Percentiles rank a stretch among this genome's conserved stretches.
Conservation (phyloP, 192 early-diverging fungal genomes). For the Kappamyces sp. region DNA sequence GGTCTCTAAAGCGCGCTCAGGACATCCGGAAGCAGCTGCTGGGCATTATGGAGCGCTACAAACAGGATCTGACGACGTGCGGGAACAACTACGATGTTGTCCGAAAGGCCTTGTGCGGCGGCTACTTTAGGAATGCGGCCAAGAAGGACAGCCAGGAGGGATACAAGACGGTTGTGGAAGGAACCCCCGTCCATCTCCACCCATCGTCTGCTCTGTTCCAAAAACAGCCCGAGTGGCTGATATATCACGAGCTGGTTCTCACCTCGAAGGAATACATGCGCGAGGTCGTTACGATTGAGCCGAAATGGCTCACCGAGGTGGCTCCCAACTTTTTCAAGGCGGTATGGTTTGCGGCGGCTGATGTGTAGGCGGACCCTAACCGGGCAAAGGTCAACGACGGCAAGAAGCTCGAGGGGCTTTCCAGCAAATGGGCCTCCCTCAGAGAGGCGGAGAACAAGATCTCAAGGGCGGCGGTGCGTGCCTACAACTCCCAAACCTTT, state of each 20-base stretch:
- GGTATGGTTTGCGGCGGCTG: conserved; percentile 6
- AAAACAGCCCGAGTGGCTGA: conserved; percentile 92
- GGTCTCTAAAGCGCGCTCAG: conserved; percentile 87
- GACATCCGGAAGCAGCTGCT: conserved; percentile 95
- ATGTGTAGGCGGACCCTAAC: conserved; percentile 72
- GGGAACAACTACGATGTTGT: conserved; percentile 91
- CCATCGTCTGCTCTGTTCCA: conserved; percentile 95
- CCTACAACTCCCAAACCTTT: too few relatives aligned
- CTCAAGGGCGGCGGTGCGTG: too few relatives aligned
- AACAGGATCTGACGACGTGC: conserved; percentile 92
- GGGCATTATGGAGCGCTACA: conserved; percentile 85
- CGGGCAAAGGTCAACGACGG: conserved; percentile 36
- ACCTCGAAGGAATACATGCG: conserved; percentile 92
- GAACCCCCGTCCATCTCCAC: conserved; percentile 96
- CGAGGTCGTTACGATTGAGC: conserved; percentile 81
- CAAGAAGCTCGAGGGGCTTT: too few relatives aligned
- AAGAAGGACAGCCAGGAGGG: conserved; percentile 99
- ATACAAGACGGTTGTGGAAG: conserved; percentile 97
- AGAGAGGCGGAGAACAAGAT: too few relatives aligned
- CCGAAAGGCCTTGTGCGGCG: conserved; percentile 80
- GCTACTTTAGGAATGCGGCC: conserved; percentile 93
- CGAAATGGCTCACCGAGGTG: conserved; percentile 91
- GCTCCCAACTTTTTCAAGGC: conserved; percentile 96
- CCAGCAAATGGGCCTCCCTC: too few relatives aligned
- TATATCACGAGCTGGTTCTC: conserved; percentile 86